A percentile compares a stretch with the other conserved stretches of the same genome.
Conservation (phyloP, 306 rosid genomes). For the Abrus precatorius region DNA sequence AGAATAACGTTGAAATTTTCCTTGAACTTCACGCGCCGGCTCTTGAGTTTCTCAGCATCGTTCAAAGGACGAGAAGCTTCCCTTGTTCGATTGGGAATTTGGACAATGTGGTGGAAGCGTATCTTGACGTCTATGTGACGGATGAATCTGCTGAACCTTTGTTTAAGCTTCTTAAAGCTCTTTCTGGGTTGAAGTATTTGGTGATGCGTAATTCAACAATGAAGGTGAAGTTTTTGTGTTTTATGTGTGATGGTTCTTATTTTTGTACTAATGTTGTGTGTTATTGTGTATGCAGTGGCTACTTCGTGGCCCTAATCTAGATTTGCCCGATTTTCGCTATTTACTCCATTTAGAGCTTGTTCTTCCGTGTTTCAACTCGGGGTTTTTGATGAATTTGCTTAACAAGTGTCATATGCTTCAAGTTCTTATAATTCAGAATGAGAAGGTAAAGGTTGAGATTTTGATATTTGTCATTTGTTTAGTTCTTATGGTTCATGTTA, state of each 20-base stretch:
- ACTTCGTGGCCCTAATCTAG: neutral
- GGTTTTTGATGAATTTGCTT: neutral
- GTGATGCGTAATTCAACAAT: neutral
- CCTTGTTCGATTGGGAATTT: neutral
- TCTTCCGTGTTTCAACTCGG: slow-evolving; percentile 16
- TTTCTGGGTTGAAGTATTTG: neutral
- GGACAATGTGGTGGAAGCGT: neutral
- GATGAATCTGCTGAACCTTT: neutral
- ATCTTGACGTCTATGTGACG: neutral
- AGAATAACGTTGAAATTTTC: neutral
- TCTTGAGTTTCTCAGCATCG: neutral
- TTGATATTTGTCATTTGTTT: neutral
- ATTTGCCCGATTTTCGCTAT: neutral
- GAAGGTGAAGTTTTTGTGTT: neutral
- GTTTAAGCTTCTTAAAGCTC: neutral
- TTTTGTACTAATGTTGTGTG: neutral
- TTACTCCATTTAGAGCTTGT: slow-evolving; percentile 1
- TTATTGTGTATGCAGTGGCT: neutral
- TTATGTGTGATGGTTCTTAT: too few relatives aligned
- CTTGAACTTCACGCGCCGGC: neutral
- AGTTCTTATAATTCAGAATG: neutral
- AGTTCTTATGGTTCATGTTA: neutral
- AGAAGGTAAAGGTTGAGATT: neutral
- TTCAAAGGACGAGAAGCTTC: neutral
- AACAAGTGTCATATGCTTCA: slow-evolving; percentile 17